These are phyloP conservation scores for Pleurotus tuber-regium DNA, from an alignment of 768 basidiomycete genomes.

Conservation along the genomic window DNA sequence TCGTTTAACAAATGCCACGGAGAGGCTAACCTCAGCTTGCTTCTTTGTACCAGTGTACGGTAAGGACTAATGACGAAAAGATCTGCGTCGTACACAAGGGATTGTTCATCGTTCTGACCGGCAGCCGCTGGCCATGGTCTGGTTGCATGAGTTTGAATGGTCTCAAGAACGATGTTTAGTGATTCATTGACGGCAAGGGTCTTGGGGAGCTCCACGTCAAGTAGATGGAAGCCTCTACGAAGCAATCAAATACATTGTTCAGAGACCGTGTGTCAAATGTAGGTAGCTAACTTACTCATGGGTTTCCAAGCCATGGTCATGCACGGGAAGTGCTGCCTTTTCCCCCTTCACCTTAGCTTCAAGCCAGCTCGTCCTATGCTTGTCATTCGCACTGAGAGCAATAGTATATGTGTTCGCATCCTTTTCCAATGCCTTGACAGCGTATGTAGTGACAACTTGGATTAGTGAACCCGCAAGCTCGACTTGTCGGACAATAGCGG, in stretches of 20 bases:
- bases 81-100: conserved; percentile 72
- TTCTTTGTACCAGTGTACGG: conserved; percentile 73
- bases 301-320: conserved; percentile 45
- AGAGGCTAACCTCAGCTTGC: conserved; percentile 75
- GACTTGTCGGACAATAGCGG: conserved; percentile 82
- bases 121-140: conserved; percentile 73
- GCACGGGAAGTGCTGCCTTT: conserved; percentile 46
- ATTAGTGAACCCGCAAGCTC: conserved; percentile 90
- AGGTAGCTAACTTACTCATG: conserved; percentile 61
- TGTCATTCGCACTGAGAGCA: conserved; percentile 62
- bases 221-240: conserved; percentile 43
- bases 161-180: conserved; percentile 74
- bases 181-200: conserved; percentile 57
- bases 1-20: not conserved
- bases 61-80: conserved; percentile 87
- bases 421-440: conserved; percentile 68
- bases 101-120: conserved; percentile 74
- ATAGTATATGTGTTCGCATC: conserved; percentile 64
- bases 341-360: conserved; percentile 81
- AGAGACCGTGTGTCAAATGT: not conserved
- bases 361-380: conserved; percentile 68
- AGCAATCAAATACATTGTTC: conserved; percentile 6
- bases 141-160: conserved; percentile 76
- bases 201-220: conserved; percentile 65
- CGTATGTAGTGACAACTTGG: conserved; percentile 86